Conservation (phyloP, 1,284 basidiomycete species). For the Apiotrichum veenhuisii region DNA sequence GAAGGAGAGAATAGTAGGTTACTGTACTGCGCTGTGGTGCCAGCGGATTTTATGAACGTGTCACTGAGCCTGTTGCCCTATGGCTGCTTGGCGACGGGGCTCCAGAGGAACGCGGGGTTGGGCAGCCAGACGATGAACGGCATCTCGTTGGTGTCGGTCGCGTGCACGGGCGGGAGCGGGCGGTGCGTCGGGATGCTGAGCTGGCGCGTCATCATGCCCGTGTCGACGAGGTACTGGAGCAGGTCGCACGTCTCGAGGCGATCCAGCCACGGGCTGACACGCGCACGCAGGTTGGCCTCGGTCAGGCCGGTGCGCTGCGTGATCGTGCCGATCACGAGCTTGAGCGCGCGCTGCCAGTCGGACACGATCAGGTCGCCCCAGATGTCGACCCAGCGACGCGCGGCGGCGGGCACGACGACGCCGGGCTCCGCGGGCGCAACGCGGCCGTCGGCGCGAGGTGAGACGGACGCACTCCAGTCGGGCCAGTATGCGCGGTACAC, state of each 20-base stretch:
- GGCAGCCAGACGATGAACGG: slow-evolving; percentile 21
- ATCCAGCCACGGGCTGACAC: slow-evolving; percentile 65
- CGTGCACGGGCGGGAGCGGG: slow-evolving; percentile 33
- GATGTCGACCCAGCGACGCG: slow-evolving; percentile 63
- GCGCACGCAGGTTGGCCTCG: slow-evolving; percentile 65
- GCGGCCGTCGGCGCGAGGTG: not conserved
- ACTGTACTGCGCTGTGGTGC: no score
- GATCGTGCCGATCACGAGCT: slow-evolving; percentile 63
- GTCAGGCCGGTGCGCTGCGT: slow-evolving; percentile 61
- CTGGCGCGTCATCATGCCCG: slow-evolving; percentile 13
- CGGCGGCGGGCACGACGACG: not conserved
- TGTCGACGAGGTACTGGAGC: slow-evolving; percentile 55
- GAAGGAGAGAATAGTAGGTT: no score
- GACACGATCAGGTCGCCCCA: slow-evolving; percentile 59
- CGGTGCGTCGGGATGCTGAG: slow-evolving; percentile 3
- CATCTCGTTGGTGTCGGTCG: slow-evolving; percentile 29
- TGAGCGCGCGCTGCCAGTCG: slow-evolving; percentile 65
- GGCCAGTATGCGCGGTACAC: slow-evolving; percentile 54
- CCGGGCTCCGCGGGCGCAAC: not conserved
- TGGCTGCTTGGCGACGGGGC: no score
- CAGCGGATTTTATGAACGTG: no score
- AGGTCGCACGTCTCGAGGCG: slow-evolving; percentile 68
- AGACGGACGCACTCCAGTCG: slow-evolving; percentile 57
- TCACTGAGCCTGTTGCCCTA: no score
- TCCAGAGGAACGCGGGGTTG: slow-evolving; percentile 9